These are phyloP conservation scores for Orbilia oligospora DNA, from an alignment of 2,329 filamentous ascomycete genomes.

Conservation along the genomic window DNA sequence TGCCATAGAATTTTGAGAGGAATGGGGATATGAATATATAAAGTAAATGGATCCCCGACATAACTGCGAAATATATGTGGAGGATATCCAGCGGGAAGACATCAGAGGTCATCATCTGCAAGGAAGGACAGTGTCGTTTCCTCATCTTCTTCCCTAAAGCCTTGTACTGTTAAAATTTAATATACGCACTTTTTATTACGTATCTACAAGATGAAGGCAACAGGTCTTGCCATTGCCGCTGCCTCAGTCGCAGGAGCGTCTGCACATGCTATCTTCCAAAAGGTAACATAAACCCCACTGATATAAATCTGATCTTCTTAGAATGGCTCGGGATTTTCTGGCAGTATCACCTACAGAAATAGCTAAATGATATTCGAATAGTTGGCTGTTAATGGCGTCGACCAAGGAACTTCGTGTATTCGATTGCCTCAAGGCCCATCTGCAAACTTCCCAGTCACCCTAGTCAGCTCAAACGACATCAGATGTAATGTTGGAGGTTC, in stretches of 20 bases:
- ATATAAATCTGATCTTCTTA: not conserved
- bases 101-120: not conserved
- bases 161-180: not conserved
- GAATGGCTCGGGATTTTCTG: too few relatives aligned
- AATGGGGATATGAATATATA: slow-evolving; percentile 5
- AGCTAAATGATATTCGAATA: slow-evolving; percentile 58
- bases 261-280: slow-evolving; percentile 47
- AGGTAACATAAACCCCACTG: slow-evolving; percentile 19
- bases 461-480: slow-evolving; percentile 69
- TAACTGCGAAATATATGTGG: not conserved
- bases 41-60: not conserved
- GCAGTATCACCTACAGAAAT: not conserved
- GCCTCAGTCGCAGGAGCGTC: slow-evolving; percentile 31
- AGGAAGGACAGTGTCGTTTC: slow-evolving; percentile 16
- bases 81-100: not conserved
- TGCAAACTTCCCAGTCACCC: slow-evolving; percentile 72
- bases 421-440: slow-evolving; percentile 67
- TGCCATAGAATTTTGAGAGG: not conserved
- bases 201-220: slow-evolving; percentile 40
- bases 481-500: slow-evolving; percentile 70
- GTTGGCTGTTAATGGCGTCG: slow-evolving; percentile 70
- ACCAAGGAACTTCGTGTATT: slow-evolving; percentile 70
- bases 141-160: not conserved
- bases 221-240: slow-evolving; percentile 34
- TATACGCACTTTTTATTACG: slow-evolving; percentile 3